These are phyloP conservation scores for Fusarium xyrophilum DNA, from an alignment of 2,329 filamentous ascomycete genomes.

Conservation along the genomic window DNA sequence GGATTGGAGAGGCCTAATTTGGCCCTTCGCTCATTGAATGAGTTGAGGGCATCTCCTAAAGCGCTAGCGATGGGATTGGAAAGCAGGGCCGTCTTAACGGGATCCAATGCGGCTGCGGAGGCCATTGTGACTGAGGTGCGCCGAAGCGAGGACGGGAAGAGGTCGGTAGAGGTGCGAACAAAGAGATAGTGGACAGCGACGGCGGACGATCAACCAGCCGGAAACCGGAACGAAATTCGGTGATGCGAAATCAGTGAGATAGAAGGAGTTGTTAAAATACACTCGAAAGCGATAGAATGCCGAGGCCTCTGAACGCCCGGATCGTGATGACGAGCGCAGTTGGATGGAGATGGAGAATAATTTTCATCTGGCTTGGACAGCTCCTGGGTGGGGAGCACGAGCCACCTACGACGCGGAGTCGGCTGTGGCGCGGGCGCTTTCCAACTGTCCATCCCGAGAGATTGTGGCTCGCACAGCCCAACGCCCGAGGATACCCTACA, in stretches of 20 bases:
- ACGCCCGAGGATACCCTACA: slow-evolving; percentile 20
- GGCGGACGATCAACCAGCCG: slow-evolving; percentile 21
- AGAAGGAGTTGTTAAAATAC: slow-evolving; percentile 33
- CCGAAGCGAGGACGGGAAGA: slow-evolving; percentile 36
- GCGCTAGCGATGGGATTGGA: slow-evolving; percentile 75
- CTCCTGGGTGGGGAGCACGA: slow-evolving; percentile 42
- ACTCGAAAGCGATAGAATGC: slow-evolving; percentile 37
- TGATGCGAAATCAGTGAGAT: slow-evolving; percentile 13
- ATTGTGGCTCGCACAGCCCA: slow-evolving; percentile 1
- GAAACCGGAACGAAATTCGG: not conserved
- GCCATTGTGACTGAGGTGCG: slow-evolving; percentile 55
- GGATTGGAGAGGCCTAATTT: slow-evolving; percentile 91
- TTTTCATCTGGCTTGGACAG: slow-evolving; percentile 46
- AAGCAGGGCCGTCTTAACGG: slow-evolving; percentile 68
- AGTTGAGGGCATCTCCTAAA: slow-evolving; percentile 78
- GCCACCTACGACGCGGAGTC: slow-evolving; percentile 42
- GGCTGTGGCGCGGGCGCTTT: slow-evolving; percentile 25
- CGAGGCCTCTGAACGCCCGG: slow-evolving; percentile 42
- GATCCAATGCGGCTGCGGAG: slow-evolving; percentile 56
- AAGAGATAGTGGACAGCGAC: slow-evolving; percentile 30
- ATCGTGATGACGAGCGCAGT: slow-evolving; percentile 45
- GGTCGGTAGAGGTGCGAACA: slow-evolving; percentile 37
- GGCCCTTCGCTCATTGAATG: slow-evolving; percentile 84
- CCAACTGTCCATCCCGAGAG: slow-evolving; percentile 11
- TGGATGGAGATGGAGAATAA: slow-evolving; percentile 47